These are phyloP conservation scores for Aspergillus egyptiacus DNA, from an alignment of 495 filamentous ascomycete species.

Conservation along the genomic window DNA sequence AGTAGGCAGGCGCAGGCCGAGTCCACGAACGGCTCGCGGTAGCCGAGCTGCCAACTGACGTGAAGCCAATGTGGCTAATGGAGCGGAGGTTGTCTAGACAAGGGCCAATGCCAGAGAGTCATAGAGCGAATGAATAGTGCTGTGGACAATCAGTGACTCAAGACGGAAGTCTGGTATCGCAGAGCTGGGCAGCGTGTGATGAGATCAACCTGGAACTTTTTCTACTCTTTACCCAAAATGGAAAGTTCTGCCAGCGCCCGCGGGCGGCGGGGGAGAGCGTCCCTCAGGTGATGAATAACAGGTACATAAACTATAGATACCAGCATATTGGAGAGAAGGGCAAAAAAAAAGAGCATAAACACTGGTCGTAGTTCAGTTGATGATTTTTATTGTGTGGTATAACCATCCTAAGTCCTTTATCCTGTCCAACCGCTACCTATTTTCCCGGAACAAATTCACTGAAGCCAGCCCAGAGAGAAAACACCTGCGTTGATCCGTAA, in stretches of 20 bases:
- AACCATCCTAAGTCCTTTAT: constrained; percentile 1
- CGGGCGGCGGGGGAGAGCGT: no score
- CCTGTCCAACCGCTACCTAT: background rate
- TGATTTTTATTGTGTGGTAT: background rate
- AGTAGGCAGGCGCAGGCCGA: constrained; percentile 11
- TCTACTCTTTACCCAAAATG: background rate
- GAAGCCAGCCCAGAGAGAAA: background rate
- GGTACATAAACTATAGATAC: no score
- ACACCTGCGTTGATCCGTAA: no score
- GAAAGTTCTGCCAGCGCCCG: background rate
- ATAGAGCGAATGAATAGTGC: constrained; percentile 5
- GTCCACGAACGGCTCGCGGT: constrained; percentile 26
- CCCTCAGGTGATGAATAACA: no score
- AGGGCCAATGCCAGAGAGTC: background rate
- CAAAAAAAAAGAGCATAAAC: no score
- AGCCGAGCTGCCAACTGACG: constrained; percentile 28
- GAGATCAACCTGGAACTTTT: background rate
- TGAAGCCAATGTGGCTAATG: constrained; percentile 42
- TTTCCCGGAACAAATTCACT: background rate
- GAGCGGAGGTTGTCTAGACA: constrained; percentile 1
- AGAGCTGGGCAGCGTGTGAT: no score
- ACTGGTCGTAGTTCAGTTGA: no score
- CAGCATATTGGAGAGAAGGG: no score
- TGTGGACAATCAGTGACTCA: background rate
- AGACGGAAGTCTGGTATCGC: background rate